Evolutionary conservation across 441 rosid genomes (phyloP).

Genomic region (Corymbia calophylla): DNA sequence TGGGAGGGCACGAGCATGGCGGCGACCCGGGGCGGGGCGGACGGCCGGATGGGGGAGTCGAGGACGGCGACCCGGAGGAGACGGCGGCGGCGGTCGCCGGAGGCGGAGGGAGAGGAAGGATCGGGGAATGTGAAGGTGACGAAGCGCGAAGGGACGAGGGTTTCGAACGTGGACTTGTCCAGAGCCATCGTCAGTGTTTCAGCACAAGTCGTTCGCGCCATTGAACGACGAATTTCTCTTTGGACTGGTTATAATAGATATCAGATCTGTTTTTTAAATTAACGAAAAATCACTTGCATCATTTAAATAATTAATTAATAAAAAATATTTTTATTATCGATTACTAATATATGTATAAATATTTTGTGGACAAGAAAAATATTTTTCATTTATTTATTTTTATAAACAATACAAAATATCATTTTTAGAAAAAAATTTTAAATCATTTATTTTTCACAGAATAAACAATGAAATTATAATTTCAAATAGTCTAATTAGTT

Average conservation of each 20-base stretch:
- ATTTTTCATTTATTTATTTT: too few species aligned
- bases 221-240: neutral
- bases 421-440: too few species aligned
- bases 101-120: conserved; percentile 8
- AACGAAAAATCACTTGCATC: too few species aligned
- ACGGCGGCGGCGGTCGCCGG: neutral
- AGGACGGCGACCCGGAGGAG: conserved; percentile 69
- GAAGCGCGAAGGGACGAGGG: conserved; percentile 55
- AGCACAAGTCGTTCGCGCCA: neutral
- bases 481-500: too few species aligned
- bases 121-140: conserved; percentile 60
- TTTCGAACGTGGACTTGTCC: conserved; percentile 31
- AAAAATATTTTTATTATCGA: too few species aligned
- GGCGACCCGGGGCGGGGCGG: conserved; percentile 34
- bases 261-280: neutral
- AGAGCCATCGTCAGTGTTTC: neutral
- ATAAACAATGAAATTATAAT: too few species aligned
- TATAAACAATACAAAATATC: too few species aligned
- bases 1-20: conserved; percentile 55
- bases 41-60: conserved; percentile 47
- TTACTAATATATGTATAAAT: too few species aligned
- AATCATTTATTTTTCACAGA: too few species aligned
- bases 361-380: too few species aligned
- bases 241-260: neutral
- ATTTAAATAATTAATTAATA: too few species aligned